Conservation (phyloP, 1,284 basidiomycete genomes). For the Cryptococcus jaspeensis region DNA sequence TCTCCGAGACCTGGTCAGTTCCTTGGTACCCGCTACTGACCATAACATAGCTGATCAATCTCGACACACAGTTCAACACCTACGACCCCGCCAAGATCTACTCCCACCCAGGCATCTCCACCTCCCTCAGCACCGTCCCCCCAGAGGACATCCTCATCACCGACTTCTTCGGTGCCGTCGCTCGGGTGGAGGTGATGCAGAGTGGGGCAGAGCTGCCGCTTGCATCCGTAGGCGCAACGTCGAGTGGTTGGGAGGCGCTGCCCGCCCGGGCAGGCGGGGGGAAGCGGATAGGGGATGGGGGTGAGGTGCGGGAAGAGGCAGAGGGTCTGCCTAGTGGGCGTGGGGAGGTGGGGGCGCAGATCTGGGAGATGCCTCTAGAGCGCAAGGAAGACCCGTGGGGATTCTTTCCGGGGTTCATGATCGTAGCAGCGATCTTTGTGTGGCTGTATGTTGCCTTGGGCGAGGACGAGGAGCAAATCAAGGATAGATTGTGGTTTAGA, state of each 20-base stretch:
- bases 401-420: not conserved
- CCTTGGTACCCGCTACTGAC: not conserved
- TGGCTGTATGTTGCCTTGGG: conserved; percentile 2
- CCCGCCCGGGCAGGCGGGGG: not conserved
- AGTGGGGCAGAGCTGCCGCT: conserved; percentile 4
- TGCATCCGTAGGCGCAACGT: not conserved
- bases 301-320: not conserved
- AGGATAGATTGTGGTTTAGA: not conserved
- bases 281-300: conserved; percentile 1
- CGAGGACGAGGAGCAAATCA: not conserved
- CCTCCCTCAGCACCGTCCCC: conserved; percentile 67
- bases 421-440: not conserved
- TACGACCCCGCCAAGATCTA: conserved; percentile 74
- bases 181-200: conserved; percentile 66
- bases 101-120: conserved; percentile 83
- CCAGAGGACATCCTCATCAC: conserved; percentile 75
- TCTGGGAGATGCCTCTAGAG: conserved; percentile 3
- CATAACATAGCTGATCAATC: not conserved
- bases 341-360: not conserved
- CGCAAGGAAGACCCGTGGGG: not conserved
- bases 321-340: not conserved
- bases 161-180: conserved; percentile 93
- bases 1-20: conserved; percentile 77
- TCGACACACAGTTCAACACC: conserved; percentile 64
- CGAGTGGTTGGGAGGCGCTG: not conserved